Evolutionary conservation across 805 yeast genomes (phyloP), one percentile per base, ranked within the genome.

Genomic region (Suhomyces kilbournensis): DNA sequence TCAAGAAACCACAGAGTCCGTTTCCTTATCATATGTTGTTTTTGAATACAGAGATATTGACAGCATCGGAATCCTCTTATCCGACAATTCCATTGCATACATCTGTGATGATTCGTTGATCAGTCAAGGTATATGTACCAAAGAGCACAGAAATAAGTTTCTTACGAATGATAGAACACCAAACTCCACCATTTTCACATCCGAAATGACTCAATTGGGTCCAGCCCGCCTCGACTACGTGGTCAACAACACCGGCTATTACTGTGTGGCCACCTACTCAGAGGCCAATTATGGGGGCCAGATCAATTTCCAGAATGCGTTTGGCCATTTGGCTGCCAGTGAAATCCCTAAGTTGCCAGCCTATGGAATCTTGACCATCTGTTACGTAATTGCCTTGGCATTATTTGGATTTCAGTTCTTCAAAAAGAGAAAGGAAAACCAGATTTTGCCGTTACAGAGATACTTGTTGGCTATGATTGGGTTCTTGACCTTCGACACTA

Each of bases 301-400:
- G n/a, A 86, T 87, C 44, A 86, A 85, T 60, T 94, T 90, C 71
- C 94, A 90, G 73, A 94, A 92, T 71, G 88, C 98, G 3, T 94
- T 81, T 69, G 99, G 99, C 52, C 81, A 89, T 54, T 75, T 94
- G 52, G 82, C 96, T 30, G 99, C 96, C 4, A 77, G 92, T 34
- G 96, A 94, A 67, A 86, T 90, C 59, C 97, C 98, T 26, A 90
- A 92, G 62, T 77, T 94, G 56, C 90, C 97, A 9, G 82, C 90
- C 23, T 94, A 90, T 67, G 97, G 97, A 1, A 80, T 88, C 14
- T 76, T 90, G 62, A 89, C 97, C 1, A 77, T 94, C 35, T 82
- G 87, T 42, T 94, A 94, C 65, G 90, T 88, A 6, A 86, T 89
- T 40, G 85, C 90, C 8, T 77, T 90, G 64, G 84, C 88, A n/a